Evolutionary conservation across 2,329 filamentous ascomycete genomes (phyloP), one percentile per base, ranked within the genome.

Genomic region (Apiospora rasikravindrae): DNA sequence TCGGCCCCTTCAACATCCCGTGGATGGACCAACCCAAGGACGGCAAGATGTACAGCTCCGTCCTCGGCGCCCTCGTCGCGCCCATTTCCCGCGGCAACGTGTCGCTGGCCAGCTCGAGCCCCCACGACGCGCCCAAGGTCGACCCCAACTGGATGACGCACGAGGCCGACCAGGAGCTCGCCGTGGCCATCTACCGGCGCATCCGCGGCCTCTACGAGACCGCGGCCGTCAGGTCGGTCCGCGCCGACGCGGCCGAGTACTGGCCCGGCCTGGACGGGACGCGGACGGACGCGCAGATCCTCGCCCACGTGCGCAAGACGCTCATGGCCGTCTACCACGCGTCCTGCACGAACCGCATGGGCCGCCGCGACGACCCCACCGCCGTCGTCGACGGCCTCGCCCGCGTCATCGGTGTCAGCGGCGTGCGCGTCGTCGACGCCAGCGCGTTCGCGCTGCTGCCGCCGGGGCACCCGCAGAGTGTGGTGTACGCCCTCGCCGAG

Each of bases 81-180:
- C 84, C 85, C 4, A 72, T 81, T 0, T 86, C 84, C 0, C 82
- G 84, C 0, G 86, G 86, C 8, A 86, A 79, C 64, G 77, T 88
- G 2, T 83, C 81, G 0, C 80, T 88, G n/a, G 67, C 71, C 0
- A 82, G 81, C 0, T 69, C 77, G 19, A 77, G 80, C 19, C 81
- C 78, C 1, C 72, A 74, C 1, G 80, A 82, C n/a, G 76, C 77
- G 0, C 86, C 86, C 0, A 75, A 83, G 10, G 83, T 87, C 70
- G 80, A 86, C 73, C 82, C 84, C 3, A 84, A 84, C 73, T 88
- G 82, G 80, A 77, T 88, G 1, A 76, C 77, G 0, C 79, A 82
- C 11, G 79, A 81, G 16, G 77, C 80, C 0, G 86, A 88, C 42
- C 75, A 81, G 45, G 82, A 86, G 33, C 75, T 87, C 7, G 83